A percentile compares a stretch with the other conserved stretches of the same genome.
phyloP scores from a whole-genome alignment of 768 basidiomycete genomes.

The Hirschioporus abietinus region DNA sequence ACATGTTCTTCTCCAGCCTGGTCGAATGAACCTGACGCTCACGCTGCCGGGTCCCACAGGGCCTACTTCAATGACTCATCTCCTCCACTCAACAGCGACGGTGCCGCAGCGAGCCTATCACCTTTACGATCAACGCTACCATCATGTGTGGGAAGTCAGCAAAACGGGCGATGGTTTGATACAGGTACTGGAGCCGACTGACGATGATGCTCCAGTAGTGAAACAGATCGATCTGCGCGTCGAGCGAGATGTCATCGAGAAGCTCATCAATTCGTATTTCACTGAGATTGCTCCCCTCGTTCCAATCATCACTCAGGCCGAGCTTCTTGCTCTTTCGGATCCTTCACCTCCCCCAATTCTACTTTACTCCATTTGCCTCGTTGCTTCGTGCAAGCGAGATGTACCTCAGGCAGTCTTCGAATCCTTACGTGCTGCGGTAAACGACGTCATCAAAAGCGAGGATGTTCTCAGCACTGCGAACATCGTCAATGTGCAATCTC shows the following conservation, averaged over 20 bases:
- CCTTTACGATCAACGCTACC: slow-evolving; percentile 80
- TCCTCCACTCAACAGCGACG: slow-evolving; percentile 85
- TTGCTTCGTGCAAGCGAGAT: slow-evolving; percentile 81
- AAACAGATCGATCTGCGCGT: slow-evolving; percentile 69
- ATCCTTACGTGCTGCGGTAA: slow-evolving; percentile 81
- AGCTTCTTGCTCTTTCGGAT: slow-evolving; percentile 62
- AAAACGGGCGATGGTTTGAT: slow-evolving; percentile 86
- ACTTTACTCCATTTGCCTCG: slow-evolving; percentile 90
- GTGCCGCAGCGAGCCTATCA: slow-evolving; percentile 85
- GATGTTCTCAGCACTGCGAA: slow-evolving; percentile 87
- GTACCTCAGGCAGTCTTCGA: slow-evolving; percentile 86
- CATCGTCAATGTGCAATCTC: slow-evolving; percentile 81
- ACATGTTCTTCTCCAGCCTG: not conserved
- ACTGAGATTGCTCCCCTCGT: slow-evolving; percentile 82
- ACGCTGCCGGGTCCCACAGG: slow-evolving; percentile 46
- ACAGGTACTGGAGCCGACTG: slow-evolving; percentile 61
- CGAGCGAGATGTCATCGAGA: slow-evolving; percentile 72
- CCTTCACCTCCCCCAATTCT: slow-evolving; percentile 74
- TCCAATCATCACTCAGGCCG: slow-evolving; percentile 82
- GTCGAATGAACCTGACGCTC: slow-evolving; percentile 8
- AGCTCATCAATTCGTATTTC: slow-evolving; percentile 89
- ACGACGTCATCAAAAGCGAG: slow-evolving; percentile 79
- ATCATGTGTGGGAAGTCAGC: slow-evolving; percentile 84
- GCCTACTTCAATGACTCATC: slow-evolving; percentile 79
- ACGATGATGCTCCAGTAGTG: slow-evolving; percentile 49